phyloP scores from a whole-genome alignment of 768 basidiomycete genomes.

The Pulveroboletus sp. region DNA sequence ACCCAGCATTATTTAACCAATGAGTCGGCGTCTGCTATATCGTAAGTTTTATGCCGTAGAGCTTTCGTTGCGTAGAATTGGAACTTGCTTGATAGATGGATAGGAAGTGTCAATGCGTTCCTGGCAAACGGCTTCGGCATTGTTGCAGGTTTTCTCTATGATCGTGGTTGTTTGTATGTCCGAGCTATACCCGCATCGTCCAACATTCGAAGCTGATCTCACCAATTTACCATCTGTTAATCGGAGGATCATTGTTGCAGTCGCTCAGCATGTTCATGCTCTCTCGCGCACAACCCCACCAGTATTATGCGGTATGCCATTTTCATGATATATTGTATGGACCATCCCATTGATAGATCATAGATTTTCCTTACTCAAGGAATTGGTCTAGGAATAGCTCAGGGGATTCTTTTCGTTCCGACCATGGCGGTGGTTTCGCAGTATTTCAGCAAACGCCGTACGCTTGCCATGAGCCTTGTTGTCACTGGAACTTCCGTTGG shows the following conservation, averaged over 20 bases:
- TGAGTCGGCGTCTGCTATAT: conserved; percentile 33
- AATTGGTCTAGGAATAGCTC: conserved; percentile 41
- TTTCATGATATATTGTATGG: background rate
- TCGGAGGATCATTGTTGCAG: conserved; percentile 43
- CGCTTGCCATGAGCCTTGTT: conserved; percentile 42
- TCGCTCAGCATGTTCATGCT: conserved; percentile 41
- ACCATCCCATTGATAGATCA: background rate
- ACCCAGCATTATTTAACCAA: conserved; percentile 33
- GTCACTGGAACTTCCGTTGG: conserved; percentile 31
- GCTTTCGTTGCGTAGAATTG: background rate
- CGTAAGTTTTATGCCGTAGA: conserved; percentile 25
- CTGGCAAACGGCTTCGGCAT: conserved; percentile 37
- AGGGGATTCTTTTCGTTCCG: conserved; percentile 46
- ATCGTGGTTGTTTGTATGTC: conserved; percentile 47
- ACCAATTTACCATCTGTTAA: conserved; percentile 41
- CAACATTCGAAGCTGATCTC: background rate
- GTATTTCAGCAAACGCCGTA: conserved; percentile 39
- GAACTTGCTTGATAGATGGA: conserved; percentile 28
- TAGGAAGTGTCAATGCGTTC: conserved; percentile 47
- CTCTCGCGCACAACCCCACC: conserved; percentile 39
- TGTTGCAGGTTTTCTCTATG: conserved; percentile 43
- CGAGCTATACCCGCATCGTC: background rate
- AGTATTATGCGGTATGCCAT: conserved; percentile 40
- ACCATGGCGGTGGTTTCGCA: conserved; percentile 41
- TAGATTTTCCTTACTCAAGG: conserved; percentile 51